These are phyloP conservation scores for Clavaria fumosa DNA, from an alignment of 768 basidiomycete genomes.

Conservation along the genomic window DNA sequence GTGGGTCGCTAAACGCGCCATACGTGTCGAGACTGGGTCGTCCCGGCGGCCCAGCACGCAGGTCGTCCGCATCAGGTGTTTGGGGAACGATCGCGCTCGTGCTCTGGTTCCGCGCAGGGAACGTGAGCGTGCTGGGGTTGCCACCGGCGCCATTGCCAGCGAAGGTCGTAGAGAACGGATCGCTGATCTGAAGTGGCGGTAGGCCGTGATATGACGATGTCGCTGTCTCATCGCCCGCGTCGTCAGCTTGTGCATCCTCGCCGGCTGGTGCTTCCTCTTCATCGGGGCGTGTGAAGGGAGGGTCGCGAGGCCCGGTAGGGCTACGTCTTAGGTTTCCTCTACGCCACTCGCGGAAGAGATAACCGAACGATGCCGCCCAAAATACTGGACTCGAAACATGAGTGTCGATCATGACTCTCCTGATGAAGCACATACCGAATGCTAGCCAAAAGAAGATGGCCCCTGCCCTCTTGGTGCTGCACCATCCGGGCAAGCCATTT, in stretches of 20 bases:
- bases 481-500: slow-evolving; percentile 64
- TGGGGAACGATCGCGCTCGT: slow-evolving; percentile 16
- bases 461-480: slow-evolving; percentile 83
- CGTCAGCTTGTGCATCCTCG: slow-evolving; percentile 33
- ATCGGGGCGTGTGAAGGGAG: slow-evolving; percentile 64
- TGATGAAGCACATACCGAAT: slow-evolving; percentile 36
- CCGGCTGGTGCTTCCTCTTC: slow-evolving; percentile 28
- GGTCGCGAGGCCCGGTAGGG: slow-evolving; percentile 38
- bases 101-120: slow-evolving; percentile 29
- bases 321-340: slow-evolving; percentile 33
- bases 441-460: slow-evolving; percentile 82
- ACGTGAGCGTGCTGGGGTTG: slow-evolving; percentile 41
- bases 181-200: slow-evolving; percentile 19
- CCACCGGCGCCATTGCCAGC: slow-evolving; percentile 15
- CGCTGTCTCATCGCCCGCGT: slow-evolving; percentile 42
- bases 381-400: slow-evolving; percentile 30
- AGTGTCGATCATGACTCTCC: slow-evolving; percentile 1
- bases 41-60: slow-evolving; percentile 21
- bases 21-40: slow-evolving; percentile 76
- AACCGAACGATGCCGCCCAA: slow-evolving; percentile 55
- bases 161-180: slow-evolving; percentile 17
- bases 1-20: slow-evolving; percentile 81
- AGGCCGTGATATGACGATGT: slow-evolving; percentile 33
- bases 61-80: slow-evolving; percentile 17
- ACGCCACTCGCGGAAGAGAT: slow-evolving; percentile 66